Conservation (phyloP, 495 filamentous ascomycete genomes). For the Clohesyomyces aquaticus region DNA sequence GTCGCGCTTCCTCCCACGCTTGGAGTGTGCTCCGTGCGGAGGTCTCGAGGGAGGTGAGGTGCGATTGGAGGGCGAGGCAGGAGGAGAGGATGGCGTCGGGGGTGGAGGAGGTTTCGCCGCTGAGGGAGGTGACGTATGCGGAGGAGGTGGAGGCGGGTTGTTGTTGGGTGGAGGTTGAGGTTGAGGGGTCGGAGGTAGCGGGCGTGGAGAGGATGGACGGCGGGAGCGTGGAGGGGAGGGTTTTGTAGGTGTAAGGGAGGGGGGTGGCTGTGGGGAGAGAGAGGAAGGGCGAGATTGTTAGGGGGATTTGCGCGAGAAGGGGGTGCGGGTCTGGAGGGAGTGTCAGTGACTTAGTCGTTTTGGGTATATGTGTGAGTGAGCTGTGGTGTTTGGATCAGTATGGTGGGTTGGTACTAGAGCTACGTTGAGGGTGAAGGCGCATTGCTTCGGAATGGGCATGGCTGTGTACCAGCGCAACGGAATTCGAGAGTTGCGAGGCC, state of each 20-base stretch:
- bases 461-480: not conserved
- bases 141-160: conserved; percentile 36
- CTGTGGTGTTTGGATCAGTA: too few species aligned
- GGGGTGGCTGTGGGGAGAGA: conserved; percentile 87
- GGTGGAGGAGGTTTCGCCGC: conserved; percentile 74
- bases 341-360: conserved; percentile 17
- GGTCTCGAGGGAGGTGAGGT: conserved; percentile 65
- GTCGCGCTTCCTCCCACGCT: conserved; percentile 71
- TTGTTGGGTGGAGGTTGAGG: conserved; percentile 19
- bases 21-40: conserved; percentile 67
- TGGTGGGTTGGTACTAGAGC: too few species aligned
- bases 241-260: conserved; percentile 92
- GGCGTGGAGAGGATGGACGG: conserved; percentile 67
- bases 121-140: conserved; percentile 70
- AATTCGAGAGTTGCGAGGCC: too few species aligned
- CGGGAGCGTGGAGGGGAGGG: conserved; percentile 81
- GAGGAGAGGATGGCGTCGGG: conserved; percentile 81
- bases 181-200: conserved; percentile 38
- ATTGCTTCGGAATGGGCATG: not conserved
- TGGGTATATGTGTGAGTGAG: too few species aligned
- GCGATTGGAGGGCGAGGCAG: conserved; percentile 74
- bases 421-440: not conserved
- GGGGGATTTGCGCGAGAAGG: conserved; percentile 85
- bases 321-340: conserved; percentile 70
- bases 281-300: conserved; percentile 94